These are phyloP conservation scores for Fusarium sp. DNA, from an alignment of 2,329 filamentous ascomycete genomes.

Conservation along the genomic window DNA sequence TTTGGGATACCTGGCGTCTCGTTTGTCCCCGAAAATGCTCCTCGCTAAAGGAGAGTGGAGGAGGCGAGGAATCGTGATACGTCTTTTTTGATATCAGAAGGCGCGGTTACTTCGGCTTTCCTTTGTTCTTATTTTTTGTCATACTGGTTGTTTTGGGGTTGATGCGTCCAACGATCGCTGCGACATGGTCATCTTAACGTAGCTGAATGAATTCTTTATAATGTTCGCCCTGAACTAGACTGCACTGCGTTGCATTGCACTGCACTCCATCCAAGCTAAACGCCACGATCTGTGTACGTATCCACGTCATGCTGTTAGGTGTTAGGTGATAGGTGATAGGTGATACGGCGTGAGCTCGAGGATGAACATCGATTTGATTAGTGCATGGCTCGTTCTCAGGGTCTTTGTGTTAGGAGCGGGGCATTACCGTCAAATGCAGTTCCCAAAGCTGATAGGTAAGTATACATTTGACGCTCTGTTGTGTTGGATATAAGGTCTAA, in stretches of 20 bases:
- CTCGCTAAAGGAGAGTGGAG: conserved; percentile 53
- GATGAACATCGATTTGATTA: conserved; percentile 10
- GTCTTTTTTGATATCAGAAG: conserved; percentile 58
- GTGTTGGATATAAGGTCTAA: not conserved
- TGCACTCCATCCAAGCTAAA: conserved; percentile 8
- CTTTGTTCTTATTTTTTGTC: conserved; percentile 57
- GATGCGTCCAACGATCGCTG: conserved; percentile 57
- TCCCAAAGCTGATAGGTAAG: not conserved
- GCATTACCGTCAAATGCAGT: conserved; percentile 27
- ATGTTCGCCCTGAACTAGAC: conserved; percentile 46
- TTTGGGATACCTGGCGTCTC: conserved; percentile 54
- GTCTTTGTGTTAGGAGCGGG: conserved; percentile 30
- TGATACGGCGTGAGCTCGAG: conserved; percentile 2
- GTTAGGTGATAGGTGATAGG: conserved; percentile 8
- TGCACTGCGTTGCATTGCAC: not conserved
- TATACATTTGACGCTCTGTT: not conserved
- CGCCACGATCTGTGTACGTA: conserved; percentile 24
- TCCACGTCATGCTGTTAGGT: conserved; percentile 32
- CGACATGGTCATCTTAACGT: conserved; percentile 55
- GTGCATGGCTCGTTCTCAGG: conserved; percentile 29
- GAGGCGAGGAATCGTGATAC: conserved; percentile 55
- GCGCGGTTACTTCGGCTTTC: conserved; percentile 58
- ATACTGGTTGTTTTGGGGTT: conserved; percentile 55
- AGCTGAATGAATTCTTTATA: conserved; percentile 56
- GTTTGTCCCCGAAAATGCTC: conserved; percentile 53